Conservation (phyloP, 2,329 filamentous ascomycete species). For the Botrytis medusae region DNA sequence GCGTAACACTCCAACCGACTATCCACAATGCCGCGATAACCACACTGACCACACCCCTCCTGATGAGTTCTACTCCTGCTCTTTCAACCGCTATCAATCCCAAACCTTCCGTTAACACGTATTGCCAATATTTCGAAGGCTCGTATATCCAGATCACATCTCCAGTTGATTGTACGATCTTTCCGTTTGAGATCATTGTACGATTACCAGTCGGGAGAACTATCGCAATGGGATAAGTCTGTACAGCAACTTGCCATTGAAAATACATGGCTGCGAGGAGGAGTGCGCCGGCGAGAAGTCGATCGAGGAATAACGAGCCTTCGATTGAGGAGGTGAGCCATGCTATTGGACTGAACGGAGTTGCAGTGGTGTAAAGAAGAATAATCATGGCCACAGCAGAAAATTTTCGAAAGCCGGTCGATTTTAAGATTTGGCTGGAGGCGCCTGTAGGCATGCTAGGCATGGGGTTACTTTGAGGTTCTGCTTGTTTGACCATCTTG, state of each 20-base stretch:
- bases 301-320: constrained; percentile 28
- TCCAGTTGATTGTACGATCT: neutral
- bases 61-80: constrained; percentile 25
- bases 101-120: constrained; percentile 22
- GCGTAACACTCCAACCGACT: constrained; percentile 27
- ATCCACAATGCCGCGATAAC: constrained; percentile 27
- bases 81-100: constrained; percentile 23
- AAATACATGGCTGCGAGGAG: constrained; percentile 29
- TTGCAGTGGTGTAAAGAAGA: constrained; percentile 28
- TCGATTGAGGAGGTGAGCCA: constrained; percentile 25
- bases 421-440: constrained; percentile 1
- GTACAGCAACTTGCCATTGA: constrained; percentile 31
- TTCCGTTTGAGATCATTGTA: constrained; percentile 12
- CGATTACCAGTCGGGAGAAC: neutral
- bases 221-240: constrained; percentile 23
- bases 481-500: constrained; percentile 20
- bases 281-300: constrained; percentile 26
- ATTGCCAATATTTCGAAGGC: constrained; percentile 28
- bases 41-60: constrained; percentile 22
- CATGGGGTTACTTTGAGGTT: constrained; percentile 10
- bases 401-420: constrained; percentile 11
- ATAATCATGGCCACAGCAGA: constrained; percentile 8
- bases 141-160: constrained; percentile 27
- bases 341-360: constrained; percentile 30
- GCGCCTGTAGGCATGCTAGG: constrained; percentile 1